Base-by-base conservation (phyloP, 2,329 filamentous ascomycete species). In the Blastomyces gilchristii region DNA sequence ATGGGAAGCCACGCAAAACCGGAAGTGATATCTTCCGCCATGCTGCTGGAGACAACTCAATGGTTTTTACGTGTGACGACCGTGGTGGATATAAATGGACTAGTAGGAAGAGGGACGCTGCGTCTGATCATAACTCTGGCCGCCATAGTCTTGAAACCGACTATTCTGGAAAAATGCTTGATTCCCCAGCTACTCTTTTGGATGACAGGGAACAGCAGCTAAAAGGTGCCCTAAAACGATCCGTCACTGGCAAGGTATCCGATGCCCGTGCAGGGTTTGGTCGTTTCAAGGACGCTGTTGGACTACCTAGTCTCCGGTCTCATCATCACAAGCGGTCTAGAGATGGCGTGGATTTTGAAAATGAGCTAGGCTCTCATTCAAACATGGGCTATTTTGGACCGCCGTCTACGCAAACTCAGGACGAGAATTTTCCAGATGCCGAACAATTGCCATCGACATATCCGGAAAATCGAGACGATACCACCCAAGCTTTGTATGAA, bases 271-370 rank as follows among this genome's bases (percentile, higher is more conserved):
- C 88, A 63, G 91, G 91, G 0, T 82, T 96, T 63, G 89, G 89
- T 1, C 86, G 90, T 45, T 91, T 97, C 73, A 92, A 92, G 71
- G 91, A 93, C 71, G 90, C 87, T 2, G 88, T 96, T 45, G 89
- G 90, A 0, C 60, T 75, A 4, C 72, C 72, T 16, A 69, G 72
- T 34, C 70, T 74, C 52, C 76, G 77, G 28, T 76, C 74, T 28
- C 75, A 79, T 67, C 71, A 76, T 52, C 72, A 74, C 54, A 76
- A 73, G 60, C 68, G 70, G 56, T 68, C 72, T 12, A 75, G 74
- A 65, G 76, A 78, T 7, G 70, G 68, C 8, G 47, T 66, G 1
- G 74, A 74, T 34, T 50, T 74, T 31, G 69, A 70, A 39, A 66
- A 67, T 56, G 72, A 75, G 60, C 62, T 68, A 56, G 67, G 69